phyloP scores from a whole-genome alignment of 345 rosid species.

The Rhizophora apiculata region DNA sequence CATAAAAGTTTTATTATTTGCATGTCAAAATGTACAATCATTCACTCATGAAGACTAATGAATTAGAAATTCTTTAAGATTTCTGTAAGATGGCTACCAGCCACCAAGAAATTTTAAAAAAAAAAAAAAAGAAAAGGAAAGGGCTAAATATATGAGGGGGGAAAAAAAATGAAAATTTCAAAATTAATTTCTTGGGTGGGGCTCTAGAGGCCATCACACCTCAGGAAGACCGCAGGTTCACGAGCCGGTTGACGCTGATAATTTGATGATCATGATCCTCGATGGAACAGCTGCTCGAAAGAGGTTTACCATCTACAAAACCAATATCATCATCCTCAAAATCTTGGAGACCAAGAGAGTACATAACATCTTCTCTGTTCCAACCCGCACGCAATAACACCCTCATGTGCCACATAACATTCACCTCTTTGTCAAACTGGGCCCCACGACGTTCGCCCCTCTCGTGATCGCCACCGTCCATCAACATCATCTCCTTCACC shows the following conservation, averaged over 20 bases:
- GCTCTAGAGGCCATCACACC: not conserved
- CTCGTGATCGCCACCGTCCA: constrained; percentile 33
- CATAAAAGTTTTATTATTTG: too few relatives aligned
- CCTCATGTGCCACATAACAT: constrained; percentile 26
- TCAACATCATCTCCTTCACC: constrained; percentile 69
- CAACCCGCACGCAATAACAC: constrained; percentile 51
- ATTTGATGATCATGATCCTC: constrained; percentile 12
- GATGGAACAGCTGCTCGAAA: not conserved
- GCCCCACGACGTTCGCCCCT: not conserved
- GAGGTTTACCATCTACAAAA: not conserved
- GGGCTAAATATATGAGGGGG: not conserved
- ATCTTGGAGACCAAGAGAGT: constrained; percentile 44
- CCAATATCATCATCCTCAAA: not conserved
- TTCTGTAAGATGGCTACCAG: too few relatives aligned
- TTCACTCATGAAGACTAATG: too few relatives aligned
- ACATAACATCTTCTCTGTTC: constrained; percentile 55
- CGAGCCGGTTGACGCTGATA: not conserved
- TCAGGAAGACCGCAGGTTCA: constrained; percentile 11
- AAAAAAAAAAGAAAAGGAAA: too few relatives aligned
- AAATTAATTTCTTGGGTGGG: not conserved
- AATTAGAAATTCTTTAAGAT: too few relatives aligned
- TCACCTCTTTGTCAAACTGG: constrained; percentile 5
- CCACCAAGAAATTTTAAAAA: too few relatives aligned
- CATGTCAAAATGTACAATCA: too few relatives aligned
- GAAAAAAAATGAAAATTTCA: not conserved